Evolutionary conservation across 257 asterid species (phyloP).

Genomic region (Nicotiana noctiflora): DNA sequence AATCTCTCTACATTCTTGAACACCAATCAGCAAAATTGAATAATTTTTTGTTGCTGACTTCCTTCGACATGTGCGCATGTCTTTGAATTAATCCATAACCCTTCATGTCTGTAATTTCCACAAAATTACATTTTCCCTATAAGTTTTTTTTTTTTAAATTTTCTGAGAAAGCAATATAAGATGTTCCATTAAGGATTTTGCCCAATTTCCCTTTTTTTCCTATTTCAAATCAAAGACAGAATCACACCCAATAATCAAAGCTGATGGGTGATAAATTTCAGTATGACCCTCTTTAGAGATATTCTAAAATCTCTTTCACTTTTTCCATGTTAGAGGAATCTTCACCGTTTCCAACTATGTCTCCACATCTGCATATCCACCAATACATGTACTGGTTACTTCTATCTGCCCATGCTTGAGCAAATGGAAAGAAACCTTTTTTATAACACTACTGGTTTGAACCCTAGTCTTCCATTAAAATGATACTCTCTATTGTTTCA

Average conservation of each 20-base stretch:
- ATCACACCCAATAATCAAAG: not conserved
- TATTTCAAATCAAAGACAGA: not conserved
- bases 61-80: not conserved
- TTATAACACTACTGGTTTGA: not conserved
- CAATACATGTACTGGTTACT: not conserved
- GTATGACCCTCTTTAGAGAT: not conserved
- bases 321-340: not conserved
- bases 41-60: slow-evolving; percentile 6
- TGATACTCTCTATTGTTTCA: not conserved
- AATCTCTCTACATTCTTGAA: not conserved
- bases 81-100: not conserved
- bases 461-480: not conserved
- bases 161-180: too few relatives aligned
- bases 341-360: not conserved
- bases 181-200: too few relatives aligned
- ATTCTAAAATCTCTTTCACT: not conserved
- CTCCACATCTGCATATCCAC: not conserved
- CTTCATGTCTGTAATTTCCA: too few relatives aligned
- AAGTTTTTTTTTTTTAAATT: too few relatives aligned
- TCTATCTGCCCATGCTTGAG: not conserved
- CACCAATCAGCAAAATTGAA: not conserved
- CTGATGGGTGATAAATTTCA: not conserved
- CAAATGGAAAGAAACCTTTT: not conserved
- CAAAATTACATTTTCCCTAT: too few relatives aligned
- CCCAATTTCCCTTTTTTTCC: not conserved